Evolutionary conservation across 176 grass and related monocot species (phyloP), one percentile per base, ranked within the genome.

Genomic region (Oropetium thomaeum): DNA sequence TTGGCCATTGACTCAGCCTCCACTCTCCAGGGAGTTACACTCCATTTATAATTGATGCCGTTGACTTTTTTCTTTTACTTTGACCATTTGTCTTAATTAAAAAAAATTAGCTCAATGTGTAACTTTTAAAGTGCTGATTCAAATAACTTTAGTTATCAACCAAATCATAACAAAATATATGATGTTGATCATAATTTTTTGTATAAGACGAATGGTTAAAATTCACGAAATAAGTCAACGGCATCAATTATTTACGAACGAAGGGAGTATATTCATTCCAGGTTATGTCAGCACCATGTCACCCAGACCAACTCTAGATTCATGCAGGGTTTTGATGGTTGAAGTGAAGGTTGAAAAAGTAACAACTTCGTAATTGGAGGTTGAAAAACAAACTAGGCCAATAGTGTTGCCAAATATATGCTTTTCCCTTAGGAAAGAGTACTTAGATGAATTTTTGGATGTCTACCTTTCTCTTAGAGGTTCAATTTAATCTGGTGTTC

Each of bases 401-500:
- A 51, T 51, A 51, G 47, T 51, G 17, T n/a, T n/a, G 19, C 17
- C n/a, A 1, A n/a, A 58, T 38, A 10, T 64, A 77, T 45, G 11
- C n/a, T 19, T 39, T 31, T n/a, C 71, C 44, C 62, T 71, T 22
- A 58, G 58, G 71, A 25, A 71, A 57, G 44, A 8, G 11, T 45
- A 35, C 29, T 30, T 29, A 38, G 23, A 55, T 72, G 47, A 33
- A 78, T 73, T 69, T 31, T 48, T 58, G 39, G 31, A 72, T 47
- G 22, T 12, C 43, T 53, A 54, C 48, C 35, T 81, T 48, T 77
- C 26, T 44, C 33, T 19, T 55, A 17, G n/a, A 71, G 33, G 38
- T 32, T 22, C 28, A 71, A 47, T 38, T 22, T 39, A 40, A 87
- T 61, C 58, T 44, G 60, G 30, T 42, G 42, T 59, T 62, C 73